phyloP scores from a whole-genome alignment of 352 stramenopile genomes.

The Globisporangium barbulae region DNA sequence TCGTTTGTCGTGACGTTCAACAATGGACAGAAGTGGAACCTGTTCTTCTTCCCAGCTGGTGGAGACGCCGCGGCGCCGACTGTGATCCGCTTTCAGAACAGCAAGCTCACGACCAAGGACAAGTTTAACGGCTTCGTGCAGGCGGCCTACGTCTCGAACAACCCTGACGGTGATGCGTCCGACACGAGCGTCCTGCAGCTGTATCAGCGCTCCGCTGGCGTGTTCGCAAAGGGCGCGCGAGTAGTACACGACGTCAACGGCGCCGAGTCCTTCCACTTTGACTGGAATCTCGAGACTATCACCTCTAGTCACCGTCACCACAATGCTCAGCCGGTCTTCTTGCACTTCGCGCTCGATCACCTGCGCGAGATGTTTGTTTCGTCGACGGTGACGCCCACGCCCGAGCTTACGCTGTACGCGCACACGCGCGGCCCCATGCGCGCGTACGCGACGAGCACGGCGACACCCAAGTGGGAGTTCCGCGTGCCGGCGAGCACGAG shows the following conservation, averaged over 20 bases:
- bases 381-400: conserved; percentile 29
- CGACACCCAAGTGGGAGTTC: conserved; percentile 43
- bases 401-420: conserved; percentile 59
- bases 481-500: conserved; percentile 35
- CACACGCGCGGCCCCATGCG: conserved; percentile 71
- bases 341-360: conserved; percentile 73
- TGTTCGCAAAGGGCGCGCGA: conserved; percentile 36
- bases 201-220: conserved; percentile 53
- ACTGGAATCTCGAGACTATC: conserved; percentile 40
- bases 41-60: conserved; percentile 52
- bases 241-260: conserved; percentile 18
- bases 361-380: conserved; percentile 48
- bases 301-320: neutral
- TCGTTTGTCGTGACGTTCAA: conserved; percentile 66
- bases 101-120: conserved; percentile 43
- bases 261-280: conserved; percentile 53
- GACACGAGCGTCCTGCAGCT: conserved; percentile 48
- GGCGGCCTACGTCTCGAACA: conserved; percentile 54
- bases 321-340: conserved; percentile 20
- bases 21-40: conserved; percentile 70
- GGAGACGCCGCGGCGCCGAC: neutral
- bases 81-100: conserved; percentile 34
- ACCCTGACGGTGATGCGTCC: conserved; percentile 13
- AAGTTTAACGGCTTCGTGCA: conserved; percentile 70
- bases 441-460: conserved; percentile 33